Base-by-base conservation (phyloP, 805 yeast genomes). In the Ascoidea rubescens region DNA sequence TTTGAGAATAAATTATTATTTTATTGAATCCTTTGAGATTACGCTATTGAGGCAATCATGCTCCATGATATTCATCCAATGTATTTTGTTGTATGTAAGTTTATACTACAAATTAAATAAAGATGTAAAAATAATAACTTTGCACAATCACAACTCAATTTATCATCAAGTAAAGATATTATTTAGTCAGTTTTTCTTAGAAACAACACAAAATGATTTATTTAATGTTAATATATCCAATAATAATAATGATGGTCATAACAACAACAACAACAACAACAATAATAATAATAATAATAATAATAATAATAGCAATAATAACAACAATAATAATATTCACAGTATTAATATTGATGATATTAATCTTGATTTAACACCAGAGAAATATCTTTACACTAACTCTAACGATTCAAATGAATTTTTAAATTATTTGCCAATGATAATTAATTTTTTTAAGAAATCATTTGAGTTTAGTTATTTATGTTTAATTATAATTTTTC, bases 11-110 rank as follows among this genome's bases (percentile, higher is more conserved):
- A 78, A 80, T 52, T 89, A 87, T 68, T 90, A 84, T 69, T 64
- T 84, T 55, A 81, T 87, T 50, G 77, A 82, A 48, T 96, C 96
- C 0, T 89, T 82, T 62, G 96, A 89, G 63, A 65, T 77, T n/a
- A 78, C 95, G 2, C 66, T 89, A 46, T 69, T 89, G 47, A 68
- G 91, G 55, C 97, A 90, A 62, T 79, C 93, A 44, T 60, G 84
- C 46, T 78, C 87, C n/a, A 89, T 88, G 96, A 72, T 89, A n/a
- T 72, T 77, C 55, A 84, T 87, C 51, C 97, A 89, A 60, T 59
- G 77, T 45, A 64, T 85, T 1, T 65, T 90, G 50, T 67, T 89
- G 45, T 75, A 75, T 53, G 77, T 79, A 7, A 82, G 88, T 1
- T 70, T 90, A 47, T 70, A 65, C 28, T 83, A 75, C 60, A 70